Base-by-base conservation (phyloP, 345 rosid genomes). In the Murraya paniculata region DNA sequence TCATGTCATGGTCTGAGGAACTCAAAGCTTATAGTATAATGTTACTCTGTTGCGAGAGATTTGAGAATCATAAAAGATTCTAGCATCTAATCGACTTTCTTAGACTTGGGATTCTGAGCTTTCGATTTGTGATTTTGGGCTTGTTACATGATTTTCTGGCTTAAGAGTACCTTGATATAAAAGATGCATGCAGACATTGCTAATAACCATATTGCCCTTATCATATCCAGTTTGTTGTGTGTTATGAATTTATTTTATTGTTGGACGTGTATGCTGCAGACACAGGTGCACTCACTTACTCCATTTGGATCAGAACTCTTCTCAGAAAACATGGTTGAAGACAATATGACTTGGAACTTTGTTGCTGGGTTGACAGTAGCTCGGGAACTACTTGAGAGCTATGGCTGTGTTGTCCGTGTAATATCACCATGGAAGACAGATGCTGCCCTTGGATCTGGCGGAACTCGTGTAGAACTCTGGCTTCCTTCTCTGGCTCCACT, bases 301-400 rank as follows among this genome's bases (percentile, higher is more conserved):
- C 97, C 99, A 66, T 95, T 92, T 80, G 99, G 99, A 45, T 81
- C 88, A 35, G 97, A 89, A 53, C 95, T 92, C 59, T 55, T 80
- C 58, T 85, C 94, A 0, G 91, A 86, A 30, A 88, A 91, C 84
- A 93, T 84, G 98, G 83, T 93, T 53, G 97, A 93, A 83, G 99
- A 93, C 89, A 95, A 95, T 88, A 95, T 95, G 98, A 93, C 98
- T 1, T 95, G 98, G 98, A 95, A 93, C 86, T 93, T 95, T 75
- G 90, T 95, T 38, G 97, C 98, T 5, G 98, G 98, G 64, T 84
- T 95, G 68, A 91, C 93, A 24, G 92, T 93, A 60, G 97, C 99
- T 16, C 93, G 96, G 5, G 98, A 95, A 84, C 91, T 93, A 79
- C 92, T 95, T 8, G 98, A 92, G 91, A 88, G 89, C 78, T 95